Conservation (phyloP, 2,329 filamentous ascomycete genomes). For the Cephalotrichum gorgonifer region DNA sequence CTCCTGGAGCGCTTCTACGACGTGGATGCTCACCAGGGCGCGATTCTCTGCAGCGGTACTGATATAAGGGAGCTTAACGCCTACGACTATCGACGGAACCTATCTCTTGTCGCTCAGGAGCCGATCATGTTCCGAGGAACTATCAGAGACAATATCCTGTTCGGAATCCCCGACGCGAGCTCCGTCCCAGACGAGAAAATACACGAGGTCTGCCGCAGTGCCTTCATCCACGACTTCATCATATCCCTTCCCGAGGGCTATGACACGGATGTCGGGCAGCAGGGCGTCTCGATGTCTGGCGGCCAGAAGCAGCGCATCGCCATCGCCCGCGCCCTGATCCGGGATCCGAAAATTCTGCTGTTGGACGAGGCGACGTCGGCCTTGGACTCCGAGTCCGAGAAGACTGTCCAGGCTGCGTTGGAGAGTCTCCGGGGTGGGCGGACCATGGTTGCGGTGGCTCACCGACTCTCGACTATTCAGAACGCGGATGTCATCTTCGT, state of each 20-base stretch:
- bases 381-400: slow-evolving; percentile 53
- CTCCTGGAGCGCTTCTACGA: slow-evolving; percentile 64
- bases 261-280: slow-evolving; percentile 55
- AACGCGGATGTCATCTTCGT: slow-evolving; percentile 75
- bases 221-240: slow-evolving; percentile 64
- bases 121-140: slow-evolving; percentile 56
- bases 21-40: slow-evolving; percentile 53
- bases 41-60: slow-evolving; percentile 52
- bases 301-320: slow-evolving; percentile 63
- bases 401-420: slow-evolving; percentile 56
- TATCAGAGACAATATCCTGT: slow-evolving; percentile 15
- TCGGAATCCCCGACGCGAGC: slow-evolving; percentile 48
- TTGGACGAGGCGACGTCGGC: slow-evolving; percentile 66
- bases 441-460: slow-evolving; percentile 68
- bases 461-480: slow-evolving; percentile 66
- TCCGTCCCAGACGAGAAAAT: slow-evolving; percentile 40
- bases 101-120: slow-evolving; percentile 68
- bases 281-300: slow-evolving; percentile 57
- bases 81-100: slow-evolving; percentile 49
- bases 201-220: slow-evolving; percentile 44
- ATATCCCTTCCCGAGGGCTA: slow-evolving; percentile 57
- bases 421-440: slow-evolving; percentile 49
- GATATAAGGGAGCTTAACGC: slow-evolving; percentile 50
- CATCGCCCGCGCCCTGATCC: slow-evolving; percentile 58
- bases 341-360: slow-evolving; percentile 55